Percentiles rank a stretch among this genome's conserved stretches.
Conservation (phyloP, 2,329 filamentous ascomycete genomes). For the Gliomastix tumulicola region DNA sequence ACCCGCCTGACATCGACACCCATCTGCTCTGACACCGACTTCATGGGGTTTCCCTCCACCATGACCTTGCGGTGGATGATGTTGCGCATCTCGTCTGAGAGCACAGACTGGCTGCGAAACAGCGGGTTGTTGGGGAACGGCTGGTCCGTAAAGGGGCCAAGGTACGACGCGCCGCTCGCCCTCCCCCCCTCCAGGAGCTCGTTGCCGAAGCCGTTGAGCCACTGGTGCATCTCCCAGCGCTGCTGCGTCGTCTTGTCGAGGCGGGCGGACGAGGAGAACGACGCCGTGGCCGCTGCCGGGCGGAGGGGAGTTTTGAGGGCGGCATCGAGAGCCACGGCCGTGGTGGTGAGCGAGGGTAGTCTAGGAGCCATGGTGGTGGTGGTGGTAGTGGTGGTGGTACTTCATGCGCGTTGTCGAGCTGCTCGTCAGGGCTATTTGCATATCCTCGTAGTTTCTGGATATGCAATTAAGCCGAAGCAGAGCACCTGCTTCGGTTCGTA, state of each 20-base stretch:
- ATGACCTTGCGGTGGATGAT: constrained; percentile 67
- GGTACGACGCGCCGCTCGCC: constrained; percentile 25
- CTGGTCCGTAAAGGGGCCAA: constrained; percentile 27
- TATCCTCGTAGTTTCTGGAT: too few species aligned
- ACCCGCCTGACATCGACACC: constrained; percentile 78
- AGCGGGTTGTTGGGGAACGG: constrained; percentile 70
- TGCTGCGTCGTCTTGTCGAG: constrained; percentile 26
- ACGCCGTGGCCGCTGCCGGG: neutral
- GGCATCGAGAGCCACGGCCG: constrained; percentile 21
- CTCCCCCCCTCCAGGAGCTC: too few species aligned
- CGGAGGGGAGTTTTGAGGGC: neutral
- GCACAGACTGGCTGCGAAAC: constrained; percentile 65
- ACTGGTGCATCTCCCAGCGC: constrained; percentile 29
- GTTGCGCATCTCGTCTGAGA: constrained; percentile 67
- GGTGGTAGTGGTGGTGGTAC: too few species aligned
- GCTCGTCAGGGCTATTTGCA: too few species aligned
- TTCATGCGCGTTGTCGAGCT: too few species aligned
- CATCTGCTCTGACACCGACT: constrained; percentile 69
- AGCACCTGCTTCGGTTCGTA: too few species aligned
- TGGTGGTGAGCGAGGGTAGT: constrained; percentile 17
- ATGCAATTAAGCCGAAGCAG: too few species aligned
- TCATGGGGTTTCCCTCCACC: constrained; percentile 59
- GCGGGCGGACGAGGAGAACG: constrained; percentile 31
- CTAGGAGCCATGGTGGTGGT: constrained; percentile 26
- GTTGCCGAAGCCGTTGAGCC: constrained; percentile 18